Percentiles rank a stretch among this genome's conserved stretches.
Evolutionary conservation across 768 basidiomycete species (phyloP).

Genomic region (Leccinum fibrillosum): DNA sequence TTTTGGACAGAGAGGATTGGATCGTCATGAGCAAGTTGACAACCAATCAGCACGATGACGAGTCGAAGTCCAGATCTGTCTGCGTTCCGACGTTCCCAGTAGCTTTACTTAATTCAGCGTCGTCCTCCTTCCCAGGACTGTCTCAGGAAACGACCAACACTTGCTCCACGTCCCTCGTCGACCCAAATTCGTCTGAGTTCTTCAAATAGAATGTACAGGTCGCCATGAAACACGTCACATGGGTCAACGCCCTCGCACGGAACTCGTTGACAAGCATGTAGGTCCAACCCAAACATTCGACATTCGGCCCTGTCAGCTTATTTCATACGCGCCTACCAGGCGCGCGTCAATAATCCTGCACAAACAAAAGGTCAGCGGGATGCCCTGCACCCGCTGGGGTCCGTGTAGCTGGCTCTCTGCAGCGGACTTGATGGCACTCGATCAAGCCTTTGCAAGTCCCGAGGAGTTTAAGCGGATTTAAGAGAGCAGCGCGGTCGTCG

Average conservation of each 20-base stretch:
- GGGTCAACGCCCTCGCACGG: slow-evolving; percentile 45
- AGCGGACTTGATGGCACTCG: slow-evolving; percentile 19
- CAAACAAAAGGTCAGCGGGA: slow-evolving; percentile 49
- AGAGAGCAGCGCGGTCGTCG: slow-evolving; percentile 28
- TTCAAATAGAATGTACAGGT: slow-evolving; percentile 58
- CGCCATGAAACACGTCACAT: slow-evolving; percentile 46
- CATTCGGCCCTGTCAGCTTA: no score
- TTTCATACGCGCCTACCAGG: slow-evolving; percentile 44
- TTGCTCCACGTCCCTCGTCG: slow-evolving; percentile 25
- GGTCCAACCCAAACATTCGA: no score
- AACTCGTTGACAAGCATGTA: slow-evolving; percentile 40
- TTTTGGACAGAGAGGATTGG: background rate
- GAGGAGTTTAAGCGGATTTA: slow-evolving; percentile 46
- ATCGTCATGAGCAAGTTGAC: no score
- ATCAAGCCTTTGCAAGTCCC: background rate
- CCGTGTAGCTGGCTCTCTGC: slow-evolving; percentile 18
- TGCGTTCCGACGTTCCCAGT: slow-evolving; percentile 9
- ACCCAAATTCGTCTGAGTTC: slow-evolving; percentile 57
- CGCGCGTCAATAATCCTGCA: slow-evolving; percentile 44
- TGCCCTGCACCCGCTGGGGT: background rate
- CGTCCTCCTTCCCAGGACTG: slow-evolving; percentile 18
- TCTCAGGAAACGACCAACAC: slow-evolving; percentile 25
- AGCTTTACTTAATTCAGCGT: background rate
- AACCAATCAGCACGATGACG: no score
- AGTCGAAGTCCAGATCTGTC: no score